Evolutionary conservation across 176 grass and related monocot species (phyloP), one percentile per base, ranked within the genome.

Genomic region (Luzula sylvatica): DNA sequence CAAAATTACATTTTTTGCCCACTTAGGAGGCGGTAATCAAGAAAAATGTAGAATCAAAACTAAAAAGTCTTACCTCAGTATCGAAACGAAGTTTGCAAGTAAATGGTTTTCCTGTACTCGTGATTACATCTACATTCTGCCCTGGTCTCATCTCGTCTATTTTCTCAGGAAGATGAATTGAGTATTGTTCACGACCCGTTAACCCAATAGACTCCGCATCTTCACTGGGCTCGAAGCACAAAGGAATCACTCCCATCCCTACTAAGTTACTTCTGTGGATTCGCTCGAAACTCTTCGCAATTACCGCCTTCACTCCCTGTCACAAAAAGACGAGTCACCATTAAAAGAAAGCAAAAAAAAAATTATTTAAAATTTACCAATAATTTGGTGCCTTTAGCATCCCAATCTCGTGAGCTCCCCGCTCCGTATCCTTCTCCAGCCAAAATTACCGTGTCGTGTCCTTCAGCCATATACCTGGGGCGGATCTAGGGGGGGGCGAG

Each of bases 361-460:
- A 45, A 15, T 1, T 17, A 55, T 26, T 2, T 43, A 61, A 23
- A 54, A 0, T 46, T 51, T 55, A 83, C 62, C 70, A 77, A 32
- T 40, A 77, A 14, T 42, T 27, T 83, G 19, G 68, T 70, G 40
- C 55, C 61, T 44, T 77, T 58, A 38, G 72, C 61, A 26, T 74
- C 55, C 78, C 67, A 76, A 24, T 76, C 61, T 42, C 79, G 48
- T 3, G 66, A 82, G 54, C 78, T 82, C 27, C 72, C 72, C 23
- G 64, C 54, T 8, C 72, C 67, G 6, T 82, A 82, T 19, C 46
- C 61, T 20, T 54, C 55, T 27, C 79, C 79, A 35, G 72, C 79
- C 47, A 82, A 56, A 43, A 77, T 52, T 56, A 76, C 56, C 21
- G 49, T 82, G 47, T 77, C 79, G 26, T 68, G 53, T 17, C 55